Conservation (phyloP, 192 early-diverging fungal species). For the Polychytrium aggregatum region DNA sequence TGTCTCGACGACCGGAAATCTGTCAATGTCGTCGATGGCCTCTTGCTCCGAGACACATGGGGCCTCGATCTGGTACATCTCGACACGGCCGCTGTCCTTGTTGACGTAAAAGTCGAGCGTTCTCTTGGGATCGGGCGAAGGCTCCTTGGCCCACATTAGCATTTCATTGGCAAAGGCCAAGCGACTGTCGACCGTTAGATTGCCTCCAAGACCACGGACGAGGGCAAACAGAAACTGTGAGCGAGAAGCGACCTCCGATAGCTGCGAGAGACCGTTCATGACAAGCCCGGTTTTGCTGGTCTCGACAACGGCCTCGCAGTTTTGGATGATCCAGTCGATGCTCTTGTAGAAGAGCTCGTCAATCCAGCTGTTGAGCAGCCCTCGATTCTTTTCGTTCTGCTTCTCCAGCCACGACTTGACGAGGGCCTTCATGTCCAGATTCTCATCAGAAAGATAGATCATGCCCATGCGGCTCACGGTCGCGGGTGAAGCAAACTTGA, state of each 20-base stretch:
- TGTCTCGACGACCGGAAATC: constrained; percentile 40
- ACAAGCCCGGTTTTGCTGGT: constrained; percentile 39
- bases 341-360: constrained; percentile 27
- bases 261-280: constrained; percentile 38
- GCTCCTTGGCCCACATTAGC: constrained; percentile 27
- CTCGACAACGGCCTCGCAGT: constrained; percentile 31
- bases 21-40: constrained; percentile 17
- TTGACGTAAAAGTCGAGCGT: constrained; percentile 32
- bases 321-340: constrained; percentile 30
- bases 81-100: constrained; percentile 13
- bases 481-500: constrained; percentile 48
- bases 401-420: constrained; percentile 30
- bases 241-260: constrained; percentile 11
- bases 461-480: constrained; percentile 56
- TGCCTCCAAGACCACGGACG: constrained; percentile 38
- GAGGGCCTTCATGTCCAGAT: constrained; percentile 29
- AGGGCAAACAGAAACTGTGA: constrained; percentile 31
- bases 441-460: constrained; percentile 52
- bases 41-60: constrained; percentile 6
- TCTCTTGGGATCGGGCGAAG: constrained; percentile 26
- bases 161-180: constrained; percentile 34
- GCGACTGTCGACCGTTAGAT: constrained; percentile 27
- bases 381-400: constrained; percentile 12
- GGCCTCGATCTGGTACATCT: constrained; percentile 21
- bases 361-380: constrained; percentile 21